These are phyloP conservation scores for Asterella californica DNA, from an alignment of 225 moss, liverwort and hornwort species.

Conservation along the genomic window DNA sequence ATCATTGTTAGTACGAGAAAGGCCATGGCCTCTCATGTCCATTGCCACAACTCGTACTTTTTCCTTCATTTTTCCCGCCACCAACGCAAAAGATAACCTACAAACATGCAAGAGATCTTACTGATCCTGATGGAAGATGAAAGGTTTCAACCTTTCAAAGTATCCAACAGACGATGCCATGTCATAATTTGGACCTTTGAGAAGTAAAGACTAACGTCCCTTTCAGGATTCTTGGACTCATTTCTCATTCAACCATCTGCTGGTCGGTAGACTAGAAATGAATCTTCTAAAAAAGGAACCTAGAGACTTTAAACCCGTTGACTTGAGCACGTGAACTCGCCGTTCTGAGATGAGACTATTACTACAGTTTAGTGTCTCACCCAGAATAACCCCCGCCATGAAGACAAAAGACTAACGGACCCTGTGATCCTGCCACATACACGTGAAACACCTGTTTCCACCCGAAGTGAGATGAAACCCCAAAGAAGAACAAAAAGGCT, in stretches of 20 bases:
- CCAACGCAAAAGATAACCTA: slow-evolving; percentile 92
- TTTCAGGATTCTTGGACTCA: background rate
- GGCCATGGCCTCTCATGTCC: slow-evolving; percentile 94
- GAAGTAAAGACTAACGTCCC: background rate
- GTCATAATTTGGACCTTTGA: background rate
- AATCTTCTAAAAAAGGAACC: background rate
- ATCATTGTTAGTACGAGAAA: slow-evolving; percentile 64
- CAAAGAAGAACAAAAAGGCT: background rate
- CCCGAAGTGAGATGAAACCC: slow-evolving; percentile 1
- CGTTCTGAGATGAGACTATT: background rate
- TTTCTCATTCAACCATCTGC: background rate
- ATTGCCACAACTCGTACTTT: slow-evolving; percentile 91
- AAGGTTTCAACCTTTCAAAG: too few relatives aligned
- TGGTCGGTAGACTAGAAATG: background rate
- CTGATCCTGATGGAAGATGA: too few relatives aligned
- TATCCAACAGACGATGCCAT: background rate
- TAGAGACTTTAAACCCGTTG: background rate
- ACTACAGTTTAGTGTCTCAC: slow-evolving; percentile 46
- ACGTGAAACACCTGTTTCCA: slow-evolving; percentile 75
- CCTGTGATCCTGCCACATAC: slow-evolving; percentile 83
- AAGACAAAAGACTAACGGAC: slow-evolving; percentile 96
- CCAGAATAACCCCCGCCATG: slow-evolving; percentile 97
- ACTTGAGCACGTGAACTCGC: background rate
- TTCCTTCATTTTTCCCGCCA: slow-evolving; percentile 88
- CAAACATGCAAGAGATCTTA: background rate